Evolutionary conservation across 1,284 basidiomycete species (phyloP).

Genomic region (Anthracocystis walkeri): DNA sequence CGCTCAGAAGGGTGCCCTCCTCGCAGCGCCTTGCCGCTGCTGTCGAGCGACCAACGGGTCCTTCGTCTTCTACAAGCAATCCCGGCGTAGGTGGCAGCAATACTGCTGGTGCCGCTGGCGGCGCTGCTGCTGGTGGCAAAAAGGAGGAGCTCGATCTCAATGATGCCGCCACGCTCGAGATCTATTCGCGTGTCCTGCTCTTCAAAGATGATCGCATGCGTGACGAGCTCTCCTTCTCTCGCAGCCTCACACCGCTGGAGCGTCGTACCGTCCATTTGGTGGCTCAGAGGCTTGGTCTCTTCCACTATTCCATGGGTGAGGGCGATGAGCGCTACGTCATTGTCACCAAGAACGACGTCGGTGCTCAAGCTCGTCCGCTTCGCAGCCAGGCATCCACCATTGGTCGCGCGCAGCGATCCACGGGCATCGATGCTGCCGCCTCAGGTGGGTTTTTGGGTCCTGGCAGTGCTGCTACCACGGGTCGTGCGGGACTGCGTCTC

Average conservation of each 20-base stretch:
- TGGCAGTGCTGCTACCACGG: conserved; percentile 53
- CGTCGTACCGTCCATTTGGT: conserved; percentile 93
- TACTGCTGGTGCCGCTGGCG: conserved; percentile 73
- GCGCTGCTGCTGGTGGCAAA: conserved; percentile 71
- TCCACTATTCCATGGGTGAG: conserved; percentile 91
- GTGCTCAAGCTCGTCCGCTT: conserved; percentile 38
- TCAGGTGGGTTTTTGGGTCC: conserved; percentile 47
- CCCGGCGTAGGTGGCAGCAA: conserved; percentile 72
- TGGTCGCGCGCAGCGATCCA: conserved; percentile 49
- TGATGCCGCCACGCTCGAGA: conserved; percentile 92
- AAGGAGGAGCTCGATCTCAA: conserved; percentile 82
- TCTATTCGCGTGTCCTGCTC: conserved; percentile 93
- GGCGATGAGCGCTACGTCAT: conserved; percentile 93
- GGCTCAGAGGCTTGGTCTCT: conserved; percentile 93
- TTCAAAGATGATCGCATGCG: conserved; percentile 99
- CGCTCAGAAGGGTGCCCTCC: conserved; percentile 46
- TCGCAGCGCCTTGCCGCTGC: conserved; percentile 30
- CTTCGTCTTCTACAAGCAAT: conserved; percentile 45
- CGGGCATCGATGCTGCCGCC: conserved; percentile 18
- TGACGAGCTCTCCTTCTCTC: conserved; percentile 94
- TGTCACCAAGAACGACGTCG: conserved; percentile 72
- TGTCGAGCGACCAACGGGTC: conserved; percentile 25
- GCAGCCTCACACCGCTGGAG: conserved; percentile 85
- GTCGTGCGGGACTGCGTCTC: conserved; percentile 53
- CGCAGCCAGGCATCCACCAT: conserved; percentile 61